phyloP scores from a whole-genome alignment of 2,329 filamentous ascomycete species.

The Fusarium sp. region DNA sequence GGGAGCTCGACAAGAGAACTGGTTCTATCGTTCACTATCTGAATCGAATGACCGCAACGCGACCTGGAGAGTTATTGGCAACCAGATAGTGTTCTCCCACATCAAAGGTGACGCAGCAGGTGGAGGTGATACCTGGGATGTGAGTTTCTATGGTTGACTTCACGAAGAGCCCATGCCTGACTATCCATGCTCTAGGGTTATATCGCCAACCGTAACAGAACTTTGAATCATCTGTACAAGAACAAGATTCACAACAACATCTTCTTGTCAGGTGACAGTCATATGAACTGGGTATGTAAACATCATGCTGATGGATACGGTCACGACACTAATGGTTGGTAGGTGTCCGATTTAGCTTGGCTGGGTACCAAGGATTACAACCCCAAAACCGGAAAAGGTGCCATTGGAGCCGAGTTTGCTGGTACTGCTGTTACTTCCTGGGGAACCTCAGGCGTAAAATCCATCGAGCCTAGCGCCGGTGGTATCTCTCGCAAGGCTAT shows the following conservation, averaged over 20 bases:
- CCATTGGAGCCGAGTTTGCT: neutral
- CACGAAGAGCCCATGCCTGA: neutral
- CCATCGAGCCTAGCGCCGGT: neutral
- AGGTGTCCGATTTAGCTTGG: slow-evolving; percentile 2
- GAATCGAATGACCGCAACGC: neutral
- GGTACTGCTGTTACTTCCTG: neutral
- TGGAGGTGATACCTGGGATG: neutral
- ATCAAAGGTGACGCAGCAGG: neutral
- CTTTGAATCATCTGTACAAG: neutral
- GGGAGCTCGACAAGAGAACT: neutral
- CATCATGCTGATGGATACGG: fast-evolving
- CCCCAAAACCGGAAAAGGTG: neutral
- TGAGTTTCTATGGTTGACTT: neutral
- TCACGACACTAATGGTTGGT: neutral
- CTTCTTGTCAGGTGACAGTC: neutral
- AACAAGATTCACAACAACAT: slow-evolving; percentile 3
- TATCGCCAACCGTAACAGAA: slow-evolving; percentile 2
- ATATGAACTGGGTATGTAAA: neutral
- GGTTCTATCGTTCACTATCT: slow-evolving; percentile 4
- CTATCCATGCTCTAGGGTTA: neutral
- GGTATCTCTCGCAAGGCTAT: neutral
- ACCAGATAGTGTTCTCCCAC: slow-evolving; percentile 1
- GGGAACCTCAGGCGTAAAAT: neutral
- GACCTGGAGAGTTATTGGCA: slow-evolving; percentile 1
- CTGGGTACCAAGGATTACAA: neutral